These are phyloP conservation scores for Pleomassaria siparia DNA, from an alignment of 2,329 filamentous ascomycete genomes.

Conservation along the genomic window DNA sequence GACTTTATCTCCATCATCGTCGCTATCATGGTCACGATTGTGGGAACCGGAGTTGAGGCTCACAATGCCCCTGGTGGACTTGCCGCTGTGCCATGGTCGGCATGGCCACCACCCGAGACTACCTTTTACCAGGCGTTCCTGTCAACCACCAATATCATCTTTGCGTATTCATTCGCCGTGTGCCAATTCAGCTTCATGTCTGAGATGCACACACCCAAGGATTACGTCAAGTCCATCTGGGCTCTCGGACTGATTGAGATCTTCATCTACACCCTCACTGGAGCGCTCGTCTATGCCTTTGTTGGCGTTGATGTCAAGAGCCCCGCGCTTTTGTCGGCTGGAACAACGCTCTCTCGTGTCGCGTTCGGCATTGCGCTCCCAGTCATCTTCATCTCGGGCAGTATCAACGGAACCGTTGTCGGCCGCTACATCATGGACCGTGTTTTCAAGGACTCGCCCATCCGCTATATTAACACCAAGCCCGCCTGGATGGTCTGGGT, in stretches of 20 bases:
- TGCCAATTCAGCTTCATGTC: conserved; percentile 71
- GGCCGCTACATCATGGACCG: conserved; percentile 65
- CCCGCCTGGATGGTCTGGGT: conserved; percentile 59
- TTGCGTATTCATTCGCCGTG: conserved; percentile 56
- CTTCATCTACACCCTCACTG: conserved; percentile 67
- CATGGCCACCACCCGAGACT: conserved; percentile 32
- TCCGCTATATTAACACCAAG: conserved; percentile 42
- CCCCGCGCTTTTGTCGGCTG: conserved; percentile 68
- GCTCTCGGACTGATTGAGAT: conserved; percentile 62
- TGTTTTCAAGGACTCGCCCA: conserved; percentile 60
- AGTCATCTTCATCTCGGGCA: conserved; percentile 72
- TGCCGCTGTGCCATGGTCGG: conserved; percentile 33
- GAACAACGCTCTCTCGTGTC: conserved; percentile 61
- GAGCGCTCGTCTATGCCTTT: conserved; percentile 69
- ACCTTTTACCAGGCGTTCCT: conserved; percentile 68
- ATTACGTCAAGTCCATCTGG: conserved; percentile 59
- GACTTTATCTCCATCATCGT: conserved; percentile 66
- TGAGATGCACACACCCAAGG: conserved; percentile 64
- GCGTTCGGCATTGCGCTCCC: conserved; percentile 73
- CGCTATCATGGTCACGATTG: conserved; percentile 69
- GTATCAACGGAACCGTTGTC: conserved; percentile 70
- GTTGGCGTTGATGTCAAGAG: conserved; percentile 63
- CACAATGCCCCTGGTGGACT: conserved; percentile 35
- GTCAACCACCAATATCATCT: conserved; percentile 35
- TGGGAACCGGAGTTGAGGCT: conserved; percentile 58